Evolutionary conservation across 2,329 filamentous ascomycete genomes (phyloP), one percentile per base, ranked within the genome.

Genomic region (Hymenoscyphus occultus): DNA sequence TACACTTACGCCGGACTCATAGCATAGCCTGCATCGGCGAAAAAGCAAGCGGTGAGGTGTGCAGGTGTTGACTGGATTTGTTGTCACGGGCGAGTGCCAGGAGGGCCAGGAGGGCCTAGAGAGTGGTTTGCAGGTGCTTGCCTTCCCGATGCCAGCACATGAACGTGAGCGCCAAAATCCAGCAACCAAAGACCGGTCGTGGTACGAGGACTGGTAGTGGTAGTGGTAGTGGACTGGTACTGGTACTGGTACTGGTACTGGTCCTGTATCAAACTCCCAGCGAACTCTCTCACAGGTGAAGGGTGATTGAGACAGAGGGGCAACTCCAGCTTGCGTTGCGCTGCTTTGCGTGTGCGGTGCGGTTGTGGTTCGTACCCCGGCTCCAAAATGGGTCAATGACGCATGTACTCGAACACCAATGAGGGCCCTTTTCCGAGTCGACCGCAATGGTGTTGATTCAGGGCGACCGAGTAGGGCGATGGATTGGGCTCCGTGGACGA

Each of bases 21-120:
- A 28, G 28, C 22, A 22, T 22, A 22, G 22, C 22, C 22, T 22
- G 28, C 28, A 28, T 28, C 2, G 28, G 35, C 35, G 35, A 6
- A 35, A 9, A 35, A 35, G 35, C 45, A 51, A 51, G 45, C 45
- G 45, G 45, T 51, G 57, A 42, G 12, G 28, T 48, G 35, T 22
- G 45, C 19, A n/a, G 45, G 57, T 59, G 12, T 42, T 48, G 35
- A 45, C 10, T 62, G 2, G 64, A 56, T 58, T 60, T 65, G 64
- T 62, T 65, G 64, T 65, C 64, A 62, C 48, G 39, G 48, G 62
- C 45, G 56, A 56, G 12, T 57, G 60, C 62, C 6, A 64, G 63
- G 59, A 48, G 63, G 22, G 60, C 62, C 6, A 64, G 63, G 59
- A 48, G 63, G 22, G 22, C 45, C 45, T 61, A 61, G 48, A 54